Percentiles rank a stretch among this genome's conserved stretches.
Conservation (phyloP, 1,139 yeast species). For the Taiozyma sp. region DNA sequence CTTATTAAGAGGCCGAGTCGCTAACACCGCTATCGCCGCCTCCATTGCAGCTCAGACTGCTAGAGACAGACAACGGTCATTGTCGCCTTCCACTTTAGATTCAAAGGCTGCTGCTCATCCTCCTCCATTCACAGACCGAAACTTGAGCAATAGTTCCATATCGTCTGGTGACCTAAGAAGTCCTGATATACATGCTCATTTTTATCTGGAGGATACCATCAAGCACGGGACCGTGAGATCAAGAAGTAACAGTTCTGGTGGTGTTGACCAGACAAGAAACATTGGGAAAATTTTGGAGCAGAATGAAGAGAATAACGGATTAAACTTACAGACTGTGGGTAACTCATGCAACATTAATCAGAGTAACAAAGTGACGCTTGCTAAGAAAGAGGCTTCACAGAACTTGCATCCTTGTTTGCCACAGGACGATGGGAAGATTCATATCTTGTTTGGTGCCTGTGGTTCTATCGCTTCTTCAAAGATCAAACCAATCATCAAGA, state of each 20-base stretch:
- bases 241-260: constrained; percentile 30
- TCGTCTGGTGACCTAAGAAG: constrained; percentile 33
- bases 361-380: constrained; percentile 11
- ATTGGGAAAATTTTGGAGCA: constrained; percentile 1
- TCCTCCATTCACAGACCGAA: constrained; percentile 5
- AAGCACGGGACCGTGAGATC: constrained; percentile 43
- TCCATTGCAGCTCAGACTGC: constrained; percentile 32
- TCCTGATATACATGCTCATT: constrained; percentile 75
- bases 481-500: constrained; percentile 67
- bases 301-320: background rate
- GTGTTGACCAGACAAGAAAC: constrained; percentile 3
- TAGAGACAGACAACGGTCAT: constrained; percentile 21
- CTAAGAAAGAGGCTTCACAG: constrained; percentile 41
- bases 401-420: constrained; percentile 79
- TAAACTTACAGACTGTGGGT: background rate
- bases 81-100: constrained; percentile 10
- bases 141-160: constrained; percentile 16
- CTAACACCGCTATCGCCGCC: constrained; percentile 30
- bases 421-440: constrained; percentile 87
- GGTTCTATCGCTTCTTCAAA: constrained; percentile 82
- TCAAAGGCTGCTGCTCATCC: background rate
- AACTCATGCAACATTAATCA: background rate
- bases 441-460: constrained; percentile 83
- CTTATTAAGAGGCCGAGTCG: constrained; percentile 33
- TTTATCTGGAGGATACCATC: constrained; percentile 65